Evolutionary conservation across 1,139 yeast species (phyloP).

Genomic region (Yueomyces sp.): DNA sequence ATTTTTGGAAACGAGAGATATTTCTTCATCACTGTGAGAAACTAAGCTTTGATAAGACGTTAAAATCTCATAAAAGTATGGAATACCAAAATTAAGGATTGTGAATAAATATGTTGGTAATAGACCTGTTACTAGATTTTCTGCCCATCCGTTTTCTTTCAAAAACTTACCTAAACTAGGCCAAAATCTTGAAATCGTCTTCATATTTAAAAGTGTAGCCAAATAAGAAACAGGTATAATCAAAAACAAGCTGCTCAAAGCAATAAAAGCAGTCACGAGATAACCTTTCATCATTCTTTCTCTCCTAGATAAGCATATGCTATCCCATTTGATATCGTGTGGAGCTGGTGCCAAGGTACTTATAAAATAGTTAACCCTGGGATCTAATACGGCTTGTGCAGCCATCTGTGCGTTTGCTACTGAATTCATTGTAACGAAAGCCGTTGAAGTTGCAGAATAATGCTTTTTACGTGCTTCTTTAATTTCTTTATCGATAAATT

Average conservation of each 20-base stretch:
- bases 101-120: conserved; percentile 69
- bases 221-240: conserved; percentile 62
- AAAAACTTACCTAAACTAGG: conserved; percentile 54
- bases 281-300: conserved; percentile 46
- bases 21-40: conserved; percentile 64
- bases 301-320: conserved; percentile 46
- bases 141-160: conserved; percentile 51
- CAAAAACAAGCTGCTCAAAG: conserved; percentile 49
- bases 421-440: conserved; percentile 72
- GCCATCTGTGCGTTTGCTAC: conserved; percentile 82
- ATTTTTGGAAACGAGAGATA: conserved; percentile 62
- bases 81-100: conserved; percentile 50
- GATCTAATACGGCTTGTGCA: conserved; percentile 71
- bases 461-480: conserved; percentile 42
- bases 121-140: conserved; percentile 59
- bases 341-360: conserved; percentile 73
- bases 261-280: conserved; percentile 47
- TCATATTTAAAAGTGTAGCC: conserved; percentile 59
- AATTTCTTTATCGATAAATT: conserved; percentile 50
- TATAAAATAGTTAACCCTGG: conserved; percentile 58
- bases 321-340: conserved; percentile 66
- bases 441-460: conserved; percentile 61
- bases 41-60: conserved; percentile 60
- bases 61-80: conserved; percentile 55
- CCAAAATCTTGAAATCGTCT: conserved; percentile 62